A percentile compares a stretch with the other conserved stretches of the same genome.
These are phyloP conservation scores for Fusarium brevicatenulatum DNA, from an alignment of 2,329 filamentous ascomycete genomes.

Conservation along the genomic window DNA sequence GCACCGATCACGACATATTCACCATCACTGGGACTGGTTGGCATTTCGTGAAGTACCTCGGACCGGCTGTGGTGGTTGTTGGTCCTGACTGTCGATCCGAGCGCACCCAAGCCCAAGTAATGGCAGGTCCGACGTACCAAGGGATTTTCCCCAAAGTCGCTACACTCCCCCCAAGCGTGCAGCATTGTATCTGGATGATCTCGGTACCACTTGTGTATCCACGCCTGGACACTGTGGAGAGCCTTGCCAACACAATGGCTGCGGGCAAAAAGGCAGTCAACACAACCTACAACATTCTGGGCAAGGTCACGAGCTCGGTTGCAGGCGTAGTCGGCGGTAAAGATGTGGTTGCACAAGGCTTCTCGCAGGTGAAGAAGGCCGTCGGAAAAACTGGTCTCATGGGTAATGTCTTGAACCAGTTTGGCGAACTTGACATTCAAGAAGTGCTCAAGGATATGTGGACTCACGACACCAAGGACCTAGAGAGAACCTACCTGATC, in stretches of 20 bases:
- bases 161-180: constrained; percentile 87
- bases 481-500: constrained; percentile 96
- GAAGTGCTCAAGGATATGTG: constrained; percentile 97
- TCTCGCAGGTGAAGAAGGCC: constrained; percentile 94
- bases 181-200: constrained; percentile 97
- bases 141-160: constrained; percentile 96
- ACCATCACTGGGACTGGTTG: constrained; percentile 97
- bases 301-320: constrained; percentile 93
- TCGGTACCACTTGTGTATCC: constrained; percentile 93
- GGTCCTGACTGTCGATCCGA: constrained; percentile 94
- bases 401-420: constrained; percentile 94
- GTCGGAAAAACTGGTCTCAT: constrained; percentile 96
- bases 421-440: constrained; percentile 93
- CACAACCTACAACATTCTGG: constrained; percentile 93
- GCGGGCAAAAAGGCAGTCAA: constrained; percentile 98
- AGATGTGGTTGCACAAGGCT: constrained; percentile 90
- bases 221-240: constrained; percentile 89
- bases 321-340: constrained; percentile 96
- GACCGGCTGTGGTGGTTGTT: constrained; percentile 88
- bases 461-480: constrained; percentile 98
- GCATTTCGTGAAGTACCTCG: constrained; percentile 98
- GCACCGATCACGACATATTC: constrained; percentile 90
- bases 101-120: constrained; percentile 87
- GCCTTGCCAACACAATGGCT: constrained; percentile 87
- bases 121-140: constrained; percentile 97